Base-by-base conservation (phyloP, 306 rosid species). In the Lathyrus aphaca region DNA sequence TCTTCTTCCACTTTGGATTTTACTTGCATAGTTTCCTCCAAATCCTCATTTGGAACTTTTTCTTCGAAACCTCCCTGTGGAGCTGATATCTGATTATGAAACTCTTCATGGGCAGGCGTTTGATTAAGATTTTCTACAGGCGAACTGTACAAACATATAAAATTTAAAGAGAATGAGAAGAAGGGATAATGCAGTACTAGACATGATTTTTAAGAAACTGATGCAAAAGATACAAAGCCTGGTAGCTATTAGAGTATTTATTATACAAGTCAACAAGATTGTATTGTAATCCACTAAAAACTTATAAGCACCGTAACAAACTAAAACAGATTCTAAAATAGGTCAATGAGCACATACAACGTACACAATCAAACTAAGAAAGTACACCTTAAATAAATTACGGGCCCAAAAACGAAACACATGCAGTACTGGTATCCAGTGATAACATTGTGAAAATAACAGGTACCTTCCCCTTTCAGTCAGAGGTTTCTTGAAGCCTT, bases 381-480 rank as follows among this genome's bases (percentile, higher is more conserved):
- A 59, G 61, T n/a, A 43, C 27, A 55, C 15, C 44, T 57, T 56
- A 62, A 72, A 63, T 71, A 68, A 75, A 76, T 46, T 50, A 65
- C 32, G 51, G 65, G 64, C 10, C 76, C 19, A 51, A 29, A 44
- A 65, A 68, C 74, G 40, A 10, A 10, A 56, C n/a, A 37, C 19
- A 38, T 54, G 35, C 35, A 38, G 63, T 67, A 21, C 59, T 60
- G 38, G 55, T 64, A 64, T 51, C 18, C 37, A 40, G 54, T n/a
- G 29, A 74, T 37, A 63, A 15, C 27, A 29, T 65, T 51, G 64
- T 40, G 58, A 40, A 78, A 81, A 63, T 16, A 69, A 48, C 12
- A 76, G 54, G 72, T 84, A 95, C 99, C 99, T 91, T 90, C 89
- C 93, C 62, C 74, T 77, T 81, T 83, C 97, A 46, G 84, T 79